Evolutionary conservation across 208 protist genomes (phyloP).

Genomic region (Tritrichomonas musculus): DNA sequence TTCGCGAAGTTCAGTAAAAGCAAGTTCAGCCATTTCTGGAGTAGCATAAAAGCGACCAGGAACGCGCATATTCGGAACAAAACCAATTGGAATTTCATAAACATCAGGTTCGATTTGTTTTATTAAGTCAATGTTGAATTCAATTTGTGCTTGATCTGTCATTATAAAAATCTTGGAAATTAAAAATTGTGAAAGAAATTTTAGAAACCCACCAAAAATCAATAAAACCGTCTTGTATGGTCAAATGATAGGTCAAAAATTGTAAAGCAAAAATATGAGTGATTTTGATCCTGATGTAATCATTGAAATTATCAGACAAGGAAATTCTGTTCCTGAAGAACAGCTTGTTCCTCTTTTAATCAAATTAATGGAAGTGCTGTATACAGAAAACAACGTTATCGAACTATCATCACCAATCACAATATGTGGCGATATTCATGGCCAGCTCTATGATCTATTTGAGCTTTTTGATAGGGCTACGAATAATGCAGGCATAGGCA

Average conservation of each 20-base stretch:
- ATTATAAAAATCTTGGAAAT: not conserved
- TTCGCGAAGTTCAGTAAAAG: conserved; percentile 62
- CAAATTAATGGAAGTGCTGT: not conserved
- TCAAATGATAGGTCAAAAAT: too few species aligned
- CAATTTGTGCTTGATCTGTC: too few species aligned
- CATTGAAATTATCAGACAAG: not conserved
- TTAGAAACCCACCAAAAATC: too few species aligned
- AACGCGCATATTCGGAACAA: too few species aligned
- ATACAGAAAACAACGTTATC: conserved; percentile 42
- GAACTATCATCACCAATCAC: conserved; percentile 45
- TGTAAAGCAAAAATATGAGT: too few species aligned
- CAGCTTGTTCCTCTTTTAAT: not conserved
- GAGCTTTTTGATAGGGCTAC: conserved; percentile 41
- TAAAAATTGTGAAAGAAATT: not conserved
- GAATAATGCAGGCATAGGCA: not conserved
- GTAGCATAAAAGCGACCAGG: conserved; percentile 64
- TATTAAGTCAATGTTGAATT: too few species aligned
- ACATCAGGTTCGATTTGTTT: too few species aligned
- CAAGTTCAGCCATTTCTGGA: conserved; percentile 50
- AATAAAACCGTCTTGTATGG: too few species aligned
- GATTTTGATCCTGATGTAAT: not conserved
- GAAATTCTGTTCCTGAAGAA: not conserved
- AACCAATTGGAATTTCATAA: too few species aligned
- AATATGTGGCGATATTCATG: conserved; percentile 52
- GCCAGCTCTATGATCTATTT: conserved; percentile 51